A percentile compares a stretch with the other conserved stretches of the same genome.
Conservation (phyloP, 2,329 filamentous ascomycete species). For the Colletotrichum liriopes region DNA sequence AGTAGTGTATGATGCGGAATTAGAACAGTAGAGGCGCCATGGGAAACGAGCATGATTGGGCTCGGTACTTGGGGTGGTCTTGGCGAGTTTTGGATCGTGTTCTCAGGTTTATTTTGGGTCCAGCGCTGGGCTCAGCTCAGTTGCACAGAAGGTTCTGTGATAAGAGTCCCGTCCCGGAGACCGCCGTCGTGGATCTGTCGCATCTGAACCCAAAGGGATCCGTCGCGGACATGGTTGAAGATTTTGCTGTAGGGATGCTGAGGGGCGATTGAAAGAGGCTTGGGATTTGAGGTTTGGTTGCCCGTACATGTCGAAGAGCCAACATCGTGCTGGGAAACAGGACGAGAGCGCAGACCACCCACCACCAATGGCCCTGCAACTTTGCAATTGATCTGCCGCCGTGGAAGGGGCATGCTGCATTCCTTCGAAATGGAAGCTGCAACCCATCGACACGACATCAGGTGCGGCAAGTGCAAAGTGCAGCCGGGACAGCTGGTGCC, state of each 20-base stretch:
- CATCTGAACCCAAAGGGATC: not conserved
- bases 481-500: conserved; percentile 29
- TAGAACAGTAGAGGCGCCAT: conserved; percentile 18
- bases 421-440: conserved; percentile 15
- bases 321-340: not conserved
- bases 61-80: conserved; percentile 37
- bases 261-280: no score
- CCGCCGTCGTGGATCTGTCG: not conserved
- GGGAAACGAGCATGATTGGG: conserved; percentile 27
- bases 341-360: not conserved
- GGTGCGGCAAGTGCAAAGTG: conserved; percentile 22
- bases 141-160: not conserved
- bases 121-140: not conserved
- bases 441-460: conserved; percentile 7
- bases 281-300: not conserved
- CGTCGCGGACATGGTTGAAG: not conserved
- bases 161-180: not conserved
- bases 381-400: not conserved
- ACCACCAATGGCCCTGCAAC: not conserved
- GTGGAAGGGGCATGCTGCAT: not conserved
- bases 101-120: conserved; percentile 29
- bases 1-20: conserved; percentile 19
- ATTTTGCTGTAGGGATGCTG: not conserved
- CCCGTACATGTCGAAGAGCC: not conserved
- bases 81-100: conserved; percentile 35